These are phyloP conservation scores for Vaccinium myrtillus DNA, from an alignment of 148 eudicot species.

Conservation along the genomic window DNA sequence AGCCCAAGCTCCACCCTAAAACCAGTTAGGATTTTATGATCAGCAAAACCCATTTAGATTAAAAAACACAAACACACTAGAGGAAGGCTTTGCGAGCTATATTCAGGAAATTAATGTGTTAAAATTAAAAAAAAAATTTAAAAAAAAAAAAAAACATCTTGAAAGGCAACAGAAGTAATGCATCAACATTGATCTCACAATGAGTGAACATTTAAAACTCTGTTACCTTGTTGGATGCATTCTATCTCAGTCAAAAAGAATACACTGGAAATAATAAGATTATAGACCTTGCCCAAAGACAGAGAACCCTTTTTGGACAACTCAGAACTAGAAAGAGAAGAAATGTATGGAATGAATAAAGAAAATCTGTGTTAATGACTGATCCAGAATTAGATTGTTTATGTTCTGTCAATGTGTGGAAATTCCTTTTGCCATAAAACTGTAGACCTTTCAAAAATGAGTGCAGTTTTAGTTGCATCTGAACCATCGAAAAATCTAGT, in stretches of 20 bases:
- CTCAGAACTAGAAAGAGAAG: background rate
- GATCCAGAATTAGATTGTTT: background rate
- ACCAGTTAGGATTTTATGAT: background rate
- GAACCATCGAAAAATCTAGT: background rate
- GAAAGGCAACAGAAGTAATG: background rate
- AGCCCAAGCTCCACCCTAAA: background rate
- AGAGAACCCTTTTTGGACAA: background rate
- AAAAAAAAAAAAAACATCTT: background rate
- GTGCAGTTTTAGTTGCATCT: background rate
- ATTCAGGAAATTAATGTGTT: background rate
- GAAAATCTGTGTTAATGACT: background rate
- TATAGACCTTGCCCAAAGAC: background rate
- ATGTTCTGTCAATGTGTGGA: background rate
- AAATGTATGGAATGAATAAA: background rate
- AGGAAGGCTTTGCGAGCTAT: background rate
- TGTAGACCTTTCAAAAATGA: background rate
- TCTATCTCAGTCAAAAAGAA: no score
- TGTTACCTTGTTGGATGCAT: background rate
- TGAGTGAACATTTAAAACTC: background rate
- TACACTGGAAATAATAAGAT: background rate
- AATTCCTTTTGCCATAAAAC: background rate
- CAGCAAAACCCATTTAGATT: background rate
- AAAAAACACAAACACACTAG: background rate
- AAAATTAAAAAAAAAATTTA: background rate
- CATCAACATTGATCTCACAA: background rate